Conservation (phyloP, 2,329 filamentous ascomycete species). For the Aspergillus sp. region DNA sequence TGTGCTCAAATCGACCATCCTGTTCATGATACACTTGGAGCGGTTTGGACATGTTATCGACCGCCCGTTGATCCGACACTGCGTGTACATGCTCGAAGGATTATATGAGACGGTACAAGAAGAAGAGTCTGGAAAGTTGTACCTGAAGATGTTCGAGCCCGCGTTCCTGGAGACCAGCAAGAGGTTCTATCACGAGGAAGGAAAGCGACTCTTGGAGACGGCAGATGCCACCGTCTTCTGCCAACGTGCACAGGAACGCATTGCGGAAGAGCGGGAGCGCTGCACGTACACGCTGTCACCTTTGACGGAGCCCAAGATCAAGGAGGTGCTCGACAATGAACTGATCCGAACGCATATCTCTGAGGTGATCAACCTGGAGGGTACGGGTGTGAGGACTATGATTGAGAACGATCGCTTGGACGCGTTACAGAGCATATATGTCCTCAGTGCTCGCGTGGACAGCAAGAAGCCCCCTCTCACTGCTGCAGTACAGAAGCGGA, state of each 20-base stretch:
- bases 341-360: constrained; percentile 74
- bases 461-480: constrained; percentile 68
- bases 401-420: constrained; percentile 81
- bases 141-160: constrained; percentile 77
- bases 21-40: constrained; percentile 92
- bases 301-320: constrained; percentile 69
- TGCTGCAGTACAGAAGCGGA: constrained; percentile 66
- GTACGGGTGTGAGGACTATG: constrained; percentile 82
- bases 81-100: constrained; percentile 83
- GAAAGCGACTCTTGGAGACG: constrained; percentile 68
- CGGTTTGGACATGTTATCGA: constrained; percentile 86
- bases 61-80: constrained; percentile 74
- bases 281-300: constrained; percentile 78
- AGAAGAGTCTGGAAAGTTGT: constrained; percentile 74
- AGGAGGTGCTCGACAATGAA: constrained; percentile 73
- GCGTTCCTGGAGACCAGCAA: constrained; percentile 69
- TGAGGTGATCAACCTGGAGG: constrained; percentile 80
- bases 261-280: constrained; percentile 77
- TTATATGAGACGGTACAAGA: constrained; percentile 81
- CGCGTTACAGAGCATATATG: constrained; percentile 78
- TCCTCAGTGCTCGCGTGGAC: constrained; percentile 75
- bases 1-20: constrained; percentile 74
- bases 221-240: constrained; percentile 82
- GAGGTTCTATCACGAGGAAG: constrained; percentile 73
- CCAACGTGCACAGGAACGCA: constrained; percentile 67